Evolutionary conservation across 768 basidiomycete genomes (phyloP).

Genomic region (Gloeostereum incarnatum): DNA sequence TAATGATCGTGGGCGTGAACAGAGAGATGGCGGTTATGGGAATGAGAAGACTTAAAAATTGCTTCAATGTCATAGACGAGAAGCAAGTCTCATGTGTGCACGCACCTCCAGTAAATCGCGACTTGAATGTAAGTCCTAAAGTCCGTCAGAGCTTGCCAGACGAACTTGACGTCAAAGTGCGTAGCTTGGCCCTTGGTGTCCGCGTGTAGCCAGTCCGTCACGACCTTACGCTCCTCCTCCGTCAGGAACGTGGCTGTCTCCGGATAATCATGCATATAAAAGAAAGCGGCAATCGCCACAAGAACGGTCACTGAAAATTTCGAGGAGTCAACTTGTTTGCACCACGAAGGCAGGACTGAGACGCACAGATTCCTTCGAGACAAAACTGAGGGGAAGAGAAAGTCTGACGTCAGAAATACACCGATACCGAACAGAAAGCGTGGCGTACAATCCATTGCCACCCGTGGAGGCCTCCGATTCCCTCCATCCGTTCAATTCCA

Average conservation of each 20-base stretch:
- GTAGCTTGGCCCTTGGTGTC: conserved; percentile 36
- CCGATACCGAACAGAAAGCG: background rate
- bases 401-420: background rate
- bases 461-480: conserved; percentile 23
- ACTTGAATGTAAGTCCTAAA: conserved; percentile 32
- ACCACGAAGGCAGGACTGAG: conserved; percentile 1
- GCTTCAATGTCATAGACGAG: too few relatives aligned
- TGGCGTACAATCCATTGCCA: conserved; percentile 42
- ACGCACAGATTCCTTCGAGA: conserved; percentile 29
- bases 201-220: conserved; percentile 31
- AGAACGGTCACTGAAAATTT: conserved; percentile 21
- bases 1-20: conserved; percentile 42
- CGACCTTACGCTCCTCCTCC: conserved; percentile 26
- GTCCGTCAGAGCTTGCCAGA: conserved; percentile 38
- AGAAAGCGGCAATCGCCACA: conserved; percentile 32
- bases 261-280: conserved; percentile 34
- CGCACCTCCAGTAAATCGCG: conserved; percentile 35
- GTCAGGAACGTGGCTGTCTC: conserved; percentile 49
- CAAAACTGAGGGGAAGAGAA: too few relatives aligned
- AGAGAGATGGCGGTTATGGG: conserved; percentile 34
- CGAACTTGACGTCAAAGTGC: conserved; percentile 32
- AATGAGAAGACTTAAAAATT: too few relatives aligned
- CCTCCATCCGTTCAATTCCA: conserved; percentile 36
- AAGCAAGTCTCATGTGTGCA: too few relatives aligned
- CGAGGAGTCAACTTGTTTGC: background rate